Conservation (phyloP, 2,329 filamentous ascomycete genomes). For the Colletotrichum musae region DNA sequence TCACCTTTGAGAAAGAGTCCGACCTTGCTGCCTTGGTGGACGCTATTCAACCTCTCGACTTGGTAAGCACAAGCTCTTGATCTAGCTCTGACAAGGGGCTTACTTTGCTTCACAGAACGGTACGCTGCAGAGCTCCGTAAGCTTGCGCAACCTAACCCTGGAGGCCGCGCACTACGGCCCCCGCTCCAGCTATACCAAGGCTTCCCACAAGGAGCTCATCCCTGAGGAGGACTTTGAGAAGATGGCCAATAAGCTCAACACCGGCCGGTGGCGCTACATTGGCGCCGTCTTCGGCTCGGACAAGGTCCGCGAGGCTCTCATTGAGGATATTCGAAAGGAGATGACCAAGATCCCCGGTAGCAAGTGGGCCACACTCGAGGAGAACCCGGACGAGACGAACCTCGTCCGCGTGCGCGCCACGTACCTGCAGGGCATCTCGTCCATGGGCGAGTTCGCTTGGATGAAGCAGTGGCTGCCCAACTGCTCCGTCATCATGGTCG, state of each 20-base stretch:
- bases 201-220: slow-evolving; percentile 22
- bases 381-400: slow-evolving; percentile 27
- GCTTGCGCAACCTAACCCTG: slow-evolving; percentile 25
- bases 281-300: slow-evolving; percentile 30
- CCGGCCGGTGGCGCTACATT: slow-evolving; percentile 32
- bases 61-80: slow-evolving; percentile 1
- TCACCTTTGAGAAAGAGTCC: slow-evolving; percentile 30
- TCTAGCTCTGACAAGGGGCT: neutral
- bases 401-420: slow-evolving; percentile 25
- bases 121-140: slow-evolving; percentile 27
- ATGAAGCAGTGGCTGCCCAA: slow-evolving; percentile 36
- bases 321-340: slow-evolving; percentile 25
- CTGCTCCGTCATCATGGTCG: slow-evolving; percentile 34
- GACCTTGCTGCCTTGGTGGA: slow-evolving; percentile 22
- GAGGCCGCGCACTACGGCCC: slow-evolving; percentile 34
- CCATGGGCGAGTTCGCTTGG: slow-evolving; percentile 35
- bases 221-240: slow-evolving; percentile 34
- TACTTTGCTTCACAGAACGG: neutral
- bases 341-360: slow-evolving; percentile 32
- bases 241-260: slow-evolving; percentile 35
- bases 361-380: slow-evolving; percentile 33
- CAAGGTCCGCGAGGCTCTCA: slow-evolving; percentile 31
- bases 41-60: slow-evolving; percentile 22
- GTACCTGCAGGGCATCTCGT: slow-evolving; percentile 33
- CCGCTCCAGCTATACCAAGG: slow-evolving; percentile 39